Evolutionary conservation across 805 yeast species (phyloP).

Genomic region (Yarrowia sp.): DNA sequence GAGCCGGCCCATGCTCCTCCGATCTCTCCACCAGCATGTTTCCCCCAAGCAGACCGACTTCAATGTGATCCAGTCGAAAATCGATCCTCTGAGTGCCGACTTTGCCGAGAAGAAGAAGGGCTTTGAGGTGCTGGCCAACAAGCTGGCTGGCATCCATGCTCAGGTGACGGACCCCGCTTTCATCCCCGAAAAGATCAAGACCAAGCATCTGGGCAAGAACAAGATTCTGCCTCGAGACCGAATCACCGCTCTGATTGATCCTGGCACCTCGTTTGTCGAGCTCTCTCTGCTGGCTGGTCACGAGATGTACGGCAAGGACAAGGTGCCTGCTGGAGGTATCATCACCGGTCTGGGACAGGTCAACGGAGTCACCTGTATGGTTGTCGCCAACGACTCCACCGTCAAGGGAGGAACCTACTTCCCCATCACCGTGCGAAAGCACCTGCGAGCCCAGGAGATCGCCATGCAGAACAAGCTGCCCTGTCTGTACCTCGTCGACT

Average conservation of each 20-base stretch:
- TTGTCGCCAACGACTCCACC: constrained; percentile 39
- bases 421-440: constrained; percentile 40
- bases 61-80: constrained; percentile 31
- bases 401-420: constrained; percentile 41
- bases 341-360: constrained; percentile 39
- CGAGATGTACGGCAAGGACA: constrained; percentile 37
- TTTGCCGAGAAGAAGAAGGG: constrained; percentile 32
- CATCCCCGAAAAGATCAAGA: constrained; percentile 36
- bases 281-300: constrained; percentile 38
- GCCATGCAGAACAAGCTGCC: constrained; percentile 38
- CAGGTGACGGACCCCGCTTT: constrained; percentile 30
- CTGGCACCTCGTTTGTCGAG: constrained; percentile 38
- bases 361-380: constrained; percentile 36
- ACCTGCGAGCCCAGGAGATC: constrained; percentile 39
- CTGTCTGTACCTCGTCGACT: constrained; percentile 37
- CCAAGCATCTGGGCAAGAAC: constrained; percentile 35
- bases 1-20: neutral
- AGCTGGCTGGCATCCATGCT: constrained; percentile 31
- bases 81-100: constrained; percentile 33
- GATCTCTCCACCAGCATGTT: constrained; percentile 21
- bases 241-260: constrained; percentile 36
- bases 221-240: constrained; percentile 39
- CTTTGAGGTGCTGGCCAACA: constrained; percentile 31
- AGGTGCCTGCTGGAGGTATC: constrained; percentile 39
- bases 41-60: constrained; percentile 28